These are phyloP conservation scores for Trifolium subterraneum DNA, from an alignment of 306 rosid species.

Conservation along the genomic window DNA sequence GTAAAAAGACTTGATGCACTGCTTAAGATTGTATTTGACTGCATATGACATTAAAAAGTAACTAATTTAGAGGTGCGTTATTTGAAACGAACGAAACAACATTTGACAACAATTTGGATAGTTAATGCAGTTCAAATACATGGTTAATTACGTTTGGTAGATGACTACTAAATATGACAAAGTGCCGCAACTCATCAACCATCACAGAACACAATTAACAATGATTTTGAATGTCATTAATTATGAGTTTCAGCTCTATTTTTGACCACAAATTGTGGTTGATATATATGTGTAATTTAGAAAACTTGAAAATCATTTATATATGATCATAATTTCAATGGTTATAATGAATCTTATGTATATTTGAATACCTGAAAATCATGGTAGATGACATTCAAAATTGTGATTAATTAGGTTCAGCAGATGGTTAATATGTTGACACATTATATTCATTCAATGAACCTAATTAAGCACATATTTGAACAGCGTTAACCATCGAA, in stretches of 20 bases:
- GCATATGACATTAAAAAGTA: constrained; percentile 46
- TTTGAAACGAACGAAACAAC: neutral
- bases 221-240: neutral
- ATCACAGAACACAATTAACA: neutral
- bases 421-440: neutral
- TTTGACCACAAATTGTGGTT: neutral
- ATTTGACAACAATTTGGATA: neutral
- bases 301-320: neutral
- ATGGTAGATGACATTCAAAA: neutral
- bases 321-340: neutral
- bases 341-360: neutral
- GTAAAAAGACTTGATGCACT: constrained; percentile 97
- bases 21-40: constrained; percentile 98
- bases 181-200: neutral
- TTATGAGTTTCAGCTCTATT: neutral
- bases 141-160: neutral
- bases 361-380: neutral
- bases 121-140: neutral
- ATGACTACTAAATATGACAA: neutral
- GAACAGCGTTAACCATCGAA: neutral
- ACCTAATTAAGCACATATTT: neutral
- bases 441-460: neutral
- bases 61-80: constrained; percentile 18
- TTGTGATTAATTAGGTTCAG: neutral
- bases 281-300: neutral